Conservation (phyloP, 2,329 filamentous ascomycete species). For the Xylaria sp. region DNA sequence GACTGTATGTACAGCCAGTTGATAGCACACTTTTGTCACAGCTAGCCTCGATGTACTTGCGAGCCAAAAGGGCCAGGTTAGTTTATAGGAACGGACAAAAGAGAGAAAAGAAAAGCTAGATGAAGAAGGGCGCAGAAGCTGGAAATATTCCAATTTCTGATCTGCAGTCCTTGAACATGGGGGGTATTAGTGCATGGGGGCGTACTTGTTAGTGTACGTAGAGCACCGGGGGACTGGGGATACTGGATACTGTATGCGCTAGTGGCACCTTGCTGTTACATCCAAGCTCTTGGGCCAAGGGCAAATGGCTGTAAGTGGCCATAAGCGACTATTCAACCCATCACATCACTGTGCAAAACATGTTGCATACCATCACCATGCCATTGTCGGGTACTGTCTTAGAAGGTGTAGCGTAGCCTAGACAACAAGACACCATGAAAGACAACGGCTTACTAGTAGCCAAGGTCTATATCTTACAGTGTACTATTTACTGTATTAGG, state of each 20-base stretch:
- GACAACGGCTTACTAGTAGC: background rate
- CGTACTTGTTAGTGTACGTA: too few species aligned
- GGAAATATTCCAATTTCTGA: constrained; percentile 31
- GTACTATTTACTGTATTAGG: too few species aligned
- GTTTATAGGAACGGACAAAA: constrained; percentile 14
- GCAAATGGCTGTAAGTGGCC: too few species aligned
- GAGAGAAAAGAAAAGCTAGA: constrained; percentile 7
- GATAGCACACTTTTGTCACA: constrained; percentile 1
- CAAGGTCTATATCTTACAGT: background rate
- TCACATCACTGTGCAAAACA: background rate
- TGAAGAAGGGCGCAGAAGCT: constrained; percentile 10
- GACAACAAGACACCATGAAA: background rate
- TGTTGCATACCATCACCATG: too few species aligned
- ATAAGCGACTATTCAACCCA: background rate
- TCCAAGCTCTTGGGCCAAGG: background rate
- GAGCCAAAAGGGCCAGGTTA: background rate
- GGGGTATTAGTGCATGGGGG: background rate
- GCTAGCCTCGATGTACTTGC: constrained; percentile 6
- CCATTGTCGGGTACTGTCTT: background rate
- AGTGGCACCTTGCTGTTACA: constrained; percentile 1
- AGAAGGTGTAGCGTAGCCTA: background rate
- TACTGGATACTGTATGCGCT: constrained; percentile 1
- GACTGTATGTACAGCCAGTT: constrained; percentile 7
- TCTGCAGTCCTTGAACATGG: constrained; percentile 21
- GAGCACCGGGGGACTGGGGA: background rate